A percentile compares a stretch with the other conserved stretches of the same genome.
Conservation (phyloP, 768 basidiomycete species). For the Rhodotorula sphaerocarpa region DNA sequence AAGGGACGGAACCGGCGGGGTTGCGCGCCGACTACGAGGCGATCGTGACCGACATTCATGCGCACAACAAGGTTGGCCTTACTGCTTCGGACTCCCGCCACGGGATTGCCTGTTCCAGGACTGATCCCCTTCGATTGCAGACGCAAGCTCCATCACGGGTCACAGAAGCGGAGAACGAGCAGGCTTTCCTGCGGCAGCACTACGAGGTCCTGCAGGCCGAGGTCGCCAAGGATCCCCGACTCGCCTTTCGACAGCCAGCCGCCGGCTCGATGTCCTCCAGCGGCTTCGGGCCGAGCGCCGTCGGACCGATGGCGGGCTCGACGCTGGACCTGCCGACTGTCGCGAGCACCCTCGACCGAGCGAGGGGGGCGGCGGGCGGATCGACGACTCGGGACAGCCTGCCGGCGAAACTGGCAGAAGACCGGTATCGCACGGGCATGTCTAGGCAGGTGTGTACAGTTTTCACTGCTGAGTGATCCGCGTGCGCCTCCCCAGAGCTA, state of each 20-base stretch:
- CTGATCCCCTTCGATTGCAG: too few relatives aligned
- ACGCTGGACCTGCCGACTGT: constrained; percentile 79
- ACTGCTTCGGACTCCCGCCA: background rate
- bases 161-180: constrained; percentile 67
- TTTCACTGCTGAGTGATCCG: too few relatives aligned
- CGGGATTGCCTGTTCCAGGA: too few relatives aligned
- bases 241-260: constrained; percentile 70
- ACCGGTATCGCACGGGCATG: background rate
- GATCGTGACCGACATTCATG: constrained; percentile 30
- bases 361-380: background rate
- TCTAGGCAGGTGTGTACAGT: constrained; percentile 12
- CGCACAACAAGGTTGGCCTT: constrained; percentile 6
- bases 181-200: constrained; percentile 80
- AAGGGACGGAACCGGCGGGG: background rate
- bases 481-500: background rate
- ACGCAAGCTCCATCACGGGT: too few relatives aligned
- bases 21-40: constrained; percentile 21
- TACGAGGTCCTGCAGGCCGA: constrained; percentile 88
- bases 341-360: constrained; percentile 55
- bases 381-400: background rate
- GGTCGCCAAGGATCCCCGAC: constrained; percentile 77
- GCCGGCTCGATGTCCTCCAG: constrained; percentile 2
- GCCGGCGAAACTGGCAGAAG: background rate
- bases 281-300: constrained; percentile 50
- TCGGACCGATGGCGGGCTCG: constrained; percentile 83